Conservation (phyloP, 805 yeast genomes). For the Ogataea paraovalis region DNA sequence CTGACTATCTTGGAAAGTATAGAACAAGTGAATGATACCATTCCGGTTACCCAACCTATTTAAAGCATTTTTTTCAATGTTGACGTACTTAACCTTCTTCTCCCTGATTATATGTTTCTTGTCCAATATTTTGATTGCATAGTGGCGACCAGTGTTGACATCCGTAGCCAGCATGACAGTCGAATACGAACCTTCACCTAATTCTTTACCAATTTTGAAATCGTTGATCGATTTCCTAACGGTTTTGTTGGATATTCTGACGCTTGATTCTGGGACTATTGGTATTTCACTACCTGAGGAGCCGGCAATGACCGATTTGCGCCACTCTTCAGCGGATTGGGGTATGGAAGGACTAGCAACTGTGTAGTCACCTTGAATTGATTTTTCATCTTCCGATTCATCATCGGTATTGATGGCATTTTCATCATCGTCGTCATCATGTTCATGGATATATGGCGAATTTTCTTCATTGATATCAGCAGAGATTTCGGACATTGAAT, state of each 20-base stretch:
- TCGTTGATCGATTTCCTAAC: slow-evolving; percentile 65
- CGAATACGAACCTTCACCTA: slow-evolving; percentile 97
- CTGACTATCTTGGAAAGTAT: slow-evolving; percentile 75
- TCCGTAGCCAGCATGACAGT: slow-evolving; percentile 89
- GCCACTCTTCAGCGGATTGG: slow-evolving; percentile 42
- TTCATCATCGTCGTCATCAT: slow-evolving; percentile 1
- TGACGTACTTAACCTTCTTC: slow-evolving; percentile 80
- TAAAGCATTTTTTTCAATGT: slow-evolving; percentile 76
- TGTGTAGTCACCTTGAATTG: neutral
- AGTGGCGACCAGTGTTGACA: slow-evolving; percentile 53
- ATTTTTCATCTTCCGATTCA: slow-evolving; percentile 6
- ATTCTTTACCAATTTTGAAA: slow-evolving; percentile 77
- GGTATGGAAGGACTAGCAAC: slow-evolving; percentile 4
- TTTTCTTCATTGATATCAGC: neutral
- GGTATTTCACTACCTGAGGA: slow-evolving; percentile 32
- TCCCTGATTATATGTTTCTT: slow-evolving; percentile 76
- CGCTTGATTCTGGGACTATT: slow-evolving; percentile 38
- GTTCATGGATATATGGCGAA: neutral
- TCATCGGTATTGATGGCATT: neutral
- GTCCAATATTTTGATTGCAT: slow-evolving; percentile 74
- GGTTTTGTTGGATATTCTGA: slow-evolving; percentile 47
- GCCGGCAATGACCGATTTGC: slow-evolving; percentile 57
- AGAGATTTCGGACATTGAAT: neutral
- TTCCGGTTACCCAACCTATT: slow-evolving; percentile 58
- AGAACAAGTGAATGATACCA: slow-evolving; percentile 66